Percentiles rank a stretch among this genome's conserved stretches.
phyloP scores from a whole-genome alignment of 129 eudicot species.

The Kitagawia praeruptora region DNA sequence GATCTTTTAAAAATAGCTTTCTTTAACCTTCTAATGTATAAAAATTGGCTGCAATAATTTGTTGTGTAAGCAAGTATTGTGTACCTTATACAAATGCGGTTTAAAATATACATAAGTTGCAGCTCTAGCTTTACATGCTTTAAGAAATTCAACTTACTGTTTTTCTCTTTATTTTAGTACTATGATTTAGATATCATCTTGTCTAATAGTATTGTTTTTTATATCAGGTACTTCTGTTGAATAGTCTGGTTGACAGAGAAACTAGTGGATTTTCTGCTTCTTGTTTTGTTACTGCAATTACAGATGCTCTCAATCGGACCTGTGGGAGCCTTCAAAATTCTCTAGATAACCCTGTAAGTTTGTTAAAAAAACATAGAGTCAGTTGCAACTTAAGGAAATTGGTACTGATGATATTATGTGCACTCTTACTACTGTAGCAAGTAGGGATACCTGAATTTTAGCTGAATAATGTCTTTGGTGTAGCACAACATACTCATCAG shows the following conservation, averaged over 20 bases:
- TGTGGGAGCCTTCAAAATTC: slow-evolving; percentile 62
- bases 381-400: slow-evolving; percentile 7
- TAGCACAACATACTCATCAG: background rate
- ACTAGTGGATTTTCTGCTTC: slow-evolving; percentile 78
- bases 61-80: background rate
- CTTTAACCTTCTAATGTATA: background rate
- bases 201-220: background rate
- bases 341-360: slow-evolving; percentile 63
- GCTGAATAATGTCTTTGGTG: background rate
- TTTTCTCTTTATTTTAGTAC: background rate
- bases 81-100: background rate
- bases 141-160: background rate
- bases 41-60: background rate
- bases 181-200: background rate
- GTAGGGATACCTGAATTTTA: background rate
- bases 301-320: slow-evolving; percentile 86
- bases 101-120: background rate
- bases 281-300: slow-evolving; percentile 78
- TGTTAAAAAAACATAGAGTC: background rate
- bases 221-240: slow-evolving; percentile 77
- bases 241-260: slow-evolving; percentile 85
- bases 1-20: background rate
- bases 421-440: background rate
- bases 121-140: background rate
- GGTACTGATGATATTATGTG: background rate